A percentile compares a stretch with the other conserved stretches of the same genome.
These are phyloP conservation scores for Aspergillus persii DNA, from an alignment of 2,329 filamentous ascomycete genomes.

Conservation along the genomic window DNA sequence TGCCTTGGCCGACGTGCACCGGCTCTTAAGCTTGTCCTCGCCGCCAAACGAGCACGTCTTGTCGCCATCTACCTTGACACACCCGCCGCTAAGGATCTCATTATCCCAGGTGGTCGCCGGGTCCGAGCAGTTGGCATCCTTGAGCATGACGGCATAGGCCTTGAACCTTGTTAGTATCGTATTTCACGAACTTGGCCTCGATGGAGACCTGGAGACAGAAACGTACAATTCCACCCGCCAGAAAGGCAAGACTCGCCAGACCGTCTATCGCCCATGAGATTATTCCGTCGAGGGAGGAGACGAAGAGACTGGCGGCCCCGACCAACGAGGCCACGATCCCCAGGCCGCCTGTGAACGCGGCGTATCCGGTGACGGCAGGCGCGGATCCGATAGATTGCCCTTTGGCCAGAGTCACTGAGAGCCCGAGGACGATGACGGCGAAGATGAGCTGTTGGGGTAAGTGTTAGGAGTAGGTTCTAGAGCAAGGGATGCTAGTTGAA, in stretches of 20 bases:
- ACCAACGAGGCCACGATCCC: conserved; percentile 19
- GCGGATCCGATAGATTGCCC: conserved; percentile 15
- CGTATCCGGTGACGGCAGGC: conserved; percentile 22
- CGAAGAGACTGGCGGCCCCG: conserved; percentile 14
- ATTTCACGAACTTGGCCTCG: too few species aligned
- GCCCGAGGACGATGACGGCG: conserved; percentile 20
- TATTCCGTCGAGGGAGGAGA: conserved; percentile 12
- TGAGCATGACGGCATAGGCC: conserved; percentile 22
- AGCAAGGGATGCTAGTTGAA: not conserved
- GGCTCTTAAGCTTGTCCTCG: conserved; percentile 9
- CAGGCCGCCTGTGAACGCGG: conserved; percentile 20
- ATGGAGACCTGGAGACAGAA: not conserved
- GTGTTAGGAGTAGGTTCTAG: not conserved
- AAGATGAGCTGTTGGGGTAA: conserved; percentile 7
- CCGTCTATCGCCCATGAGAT: conserved; percentile 21
- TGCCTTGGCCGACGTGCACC: conserved; percentile 21
- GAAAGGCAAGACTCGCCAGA: conserved; percentile 17
- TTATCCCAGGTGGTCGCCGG: conserved; percentile 12
- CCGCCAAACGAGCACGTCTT: not conserved
- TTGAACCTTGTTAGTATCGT: conserved; percentile 1
- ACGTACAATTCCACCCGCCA: conserved; percentile 24
- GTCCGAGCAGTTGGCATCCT: conserved; percentile 14
- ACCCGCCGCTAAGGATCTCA: conserved; percentile 20
- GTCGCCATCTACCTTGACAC: not conserved
- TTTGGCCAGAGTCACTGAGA: conserved; percentile 22